Evolutionary conservation across 192 early-diverging fungal genomes (phyloP).

Genomic region (Coemansia sp.): DNA sequence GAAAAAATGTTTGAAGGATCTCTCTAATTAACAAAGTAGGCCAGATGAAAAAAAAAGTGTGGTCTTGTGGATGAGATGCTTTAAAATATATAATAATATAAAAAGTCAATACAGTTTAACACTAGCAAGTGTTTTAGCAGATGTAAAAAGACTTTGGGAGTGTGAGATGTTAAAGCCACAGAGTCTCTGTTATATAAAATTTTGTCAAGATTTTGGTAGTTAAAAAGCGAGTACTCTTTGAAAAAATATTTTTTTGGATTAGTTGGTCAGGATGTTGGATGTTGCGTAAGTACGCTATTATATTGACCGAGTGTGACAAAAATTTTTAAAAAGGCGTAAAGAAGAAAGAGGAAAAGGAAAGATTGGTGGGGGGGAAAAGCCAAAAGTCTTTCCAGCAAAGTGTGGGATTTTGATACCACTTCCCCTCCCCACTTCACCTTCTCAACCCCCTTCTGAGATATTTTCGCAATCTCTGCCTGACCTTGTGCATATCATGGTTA

Average conservation of each 20-base stretch:
- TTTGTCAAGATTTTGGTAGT: background rate
- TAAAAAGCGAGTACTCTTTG: background rate
- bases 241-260: background rate
- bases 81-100: background rate
- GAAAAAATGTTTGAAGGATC: slow-evolving; percentile 6
- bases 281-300: background rate
- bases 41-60: background rate
- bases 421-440: background rate
- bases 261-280: background rate
- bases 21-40: background rate
- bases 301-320: background rate
- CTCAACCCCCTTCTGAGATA: background rate
- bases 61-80: background rate
- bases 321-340: background rate
- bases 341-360: slow-evolving; percentile 3
- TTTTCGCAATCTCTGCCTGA: background rate
- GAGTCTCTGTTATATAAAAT: background rate
- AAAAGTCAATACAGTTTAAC: background rate
- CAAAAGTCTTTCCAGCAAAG: background rate
- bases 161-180: background rate
- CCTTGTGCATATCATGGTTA: background rate
- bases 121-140: background rate
- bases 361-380: background rate
- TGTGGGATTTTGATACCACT: background rate
- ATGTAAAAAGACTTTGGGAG: background rate